Conservation (phyloP, 163 green algal species). For the Volvox carteri region DNA sequence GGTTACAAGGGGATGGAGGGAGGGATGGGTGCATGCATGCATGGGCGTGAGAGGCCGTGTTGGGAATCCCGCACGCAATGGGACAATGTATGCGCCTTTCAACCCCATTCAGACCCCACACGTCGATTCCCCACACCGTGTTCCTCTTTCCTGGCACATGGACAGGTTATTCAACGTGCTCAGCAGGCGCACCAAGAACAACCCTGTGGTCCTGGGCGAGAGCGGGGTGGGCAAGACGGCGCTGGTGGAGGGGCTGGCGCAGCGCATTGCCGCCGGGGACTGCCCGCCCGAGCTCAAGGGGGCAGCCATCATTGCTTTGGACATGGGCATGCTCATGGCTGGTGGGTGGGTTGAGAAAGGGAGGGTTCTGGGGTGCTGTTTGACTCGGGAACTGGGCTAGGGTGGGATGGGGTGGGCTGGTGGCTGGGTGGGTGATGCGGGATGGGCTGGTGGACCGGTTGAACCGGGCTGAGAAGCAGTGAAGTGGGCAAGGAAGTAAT, state of each 20-base stretch:
- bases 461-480: too few relatives aligned
- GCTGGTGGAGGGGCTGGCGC: slow-evolving; percentile 89
- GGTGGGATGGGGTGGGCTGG: not conserved
- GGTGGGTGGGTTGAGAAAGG: slow-evolving; percentile 77
- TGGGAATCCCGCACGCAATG: too few relatives aligned
- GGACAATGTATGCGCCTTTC: too few relatives aligned
- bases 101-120: too few relatives aligned
- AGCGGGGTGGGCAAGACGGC: slow-evolving; percentile 93
- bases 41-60: too few relatives aligned
- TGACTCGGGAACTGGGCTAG: too few relatives aligned
- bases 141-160: too few relatives aligned
- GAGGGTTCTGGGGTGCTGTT: too few relatives aligned
- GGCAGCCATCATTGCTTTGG: slow-evolving; percentile 84
- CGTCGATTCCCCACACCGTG: too few relatives aligned
- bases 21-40: too few relatives aligned
- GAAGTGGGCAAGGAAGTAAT: too few relatives aligned
- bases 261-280: slow-evolving; percentile 90
- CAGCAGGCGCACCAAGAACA: slow-evolving; percentile 97
- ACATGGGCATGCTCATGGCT: slow-evolving; percentile 94
- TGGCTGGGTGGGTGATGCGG: not conserved
- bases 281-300: slow-evolving; percentile 84
- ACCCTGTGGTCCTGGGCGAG: slow-evolving; percentile 91
- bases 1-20: not conserved
- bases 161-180: slow-evolving; percentile 83
- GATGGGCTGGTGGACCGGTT: too few relatives aligned